phyloP scores from a whole-genome alignment of 31 red algal species.

The Bonnemaisonia californica region DNA sequence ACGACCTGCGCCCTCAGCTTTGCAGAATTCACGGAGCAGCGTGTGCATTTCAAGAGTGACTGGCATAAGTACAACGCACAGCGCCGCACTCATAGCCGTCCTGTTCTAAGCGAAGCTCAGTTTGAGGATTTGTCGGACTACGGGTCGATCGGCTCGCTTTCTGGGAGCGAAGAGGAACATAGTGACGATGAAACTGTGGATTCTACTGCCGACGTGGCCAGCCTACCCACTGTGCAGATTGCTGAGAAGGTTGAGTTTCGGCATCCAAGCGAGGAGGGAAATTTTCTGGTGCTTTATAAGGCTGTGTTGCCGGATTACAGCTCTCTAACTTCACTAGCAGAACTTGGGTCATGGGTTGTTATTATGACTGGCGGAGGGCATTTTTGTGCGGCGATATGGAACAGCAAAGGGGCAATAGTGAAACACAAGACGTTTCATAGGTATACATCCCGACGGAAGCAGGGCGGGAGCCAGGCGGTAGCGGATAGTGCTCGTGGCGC shows the following conservation, averaged over 20 bases:
- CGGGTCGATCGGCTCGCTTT: constrained; percentile 1
- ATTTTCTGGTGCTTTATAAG: constrained; percentile 24
- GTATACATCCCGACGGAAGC: constrained; percentile 49
- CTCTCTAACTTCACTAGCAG: neutral
- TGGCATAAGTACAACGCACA: constrained; percentile 4
- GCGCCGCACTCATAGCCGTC: neutral
- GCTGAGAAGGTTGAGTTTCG: constrained; percentile 46
- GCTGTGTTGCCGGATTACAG: constrained; percentile 35
- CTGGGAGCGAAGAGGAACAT: constrained; percentile 2
- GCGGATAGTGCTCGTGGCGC: constrained; percentile 37
- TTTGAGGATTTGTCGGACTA: constrained; percentile 11
- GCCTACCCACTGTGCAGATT: neutral
- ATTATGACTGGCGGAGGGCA: constrained; percentile 39
- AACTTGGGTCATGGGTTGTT: constrained; percentile 24
- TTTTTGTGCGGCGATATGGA: constrained; percentile 32
- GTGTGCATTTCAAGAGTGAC: neutral
- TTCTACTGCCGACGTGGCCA: neutral
- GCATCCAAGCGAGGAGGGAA: constrained; percentile 3
- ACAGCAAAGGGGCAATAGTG: constrained; percentile 10
- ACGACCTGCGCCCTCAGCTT: neutral
- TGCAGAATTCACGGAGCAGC: neutral
- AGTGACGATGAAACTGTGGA: neutral
- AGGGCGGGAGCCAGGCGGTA: constrained; percentile 58
- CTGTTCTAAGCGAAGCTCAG: constrained; percentile 12
- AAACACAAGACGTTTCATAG: constrained; percentile 46